phyloP scores from a whole-genome alignment of 768 basidiomycete genomes.

The Auriscalpium microsporum region DNA sequence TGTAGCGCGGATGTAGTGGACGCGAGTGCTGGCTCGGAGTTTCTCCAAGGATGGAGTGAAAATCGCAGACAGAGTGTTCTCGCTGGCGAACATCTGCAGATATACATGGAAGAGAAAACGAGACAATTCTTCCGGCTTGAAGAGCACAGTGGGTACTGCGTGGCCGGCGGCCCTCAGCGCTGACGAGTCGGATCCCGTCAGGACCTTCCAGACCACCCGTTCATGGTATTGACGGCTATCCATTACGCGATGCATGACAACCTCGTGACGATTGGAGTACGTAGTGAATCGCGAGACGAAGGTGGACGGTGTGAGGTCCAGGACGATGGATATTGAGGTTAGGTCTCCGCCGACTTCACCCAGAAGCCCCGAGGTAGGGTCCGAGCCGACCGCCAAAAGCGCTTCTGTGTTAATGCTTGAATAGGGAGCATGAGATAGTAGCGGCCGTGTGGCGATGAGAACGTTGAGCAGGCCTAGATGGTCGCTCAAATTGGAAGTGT shows the following conservation, averaged over 20 bases:
- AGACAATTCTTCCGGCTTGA: background rate
- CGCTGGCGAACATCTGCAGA: conserved; percentile 33
- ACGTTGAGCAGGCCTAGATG: conserved; percentile 40
- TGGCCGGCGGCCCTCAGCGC: background rate
- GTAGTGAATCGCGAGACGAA: background rate
- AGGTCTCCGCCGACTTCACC: background rate
- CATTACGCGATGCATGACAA: background rate
- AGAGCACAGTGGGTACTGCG: background rate
- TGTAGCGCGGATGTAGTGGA: conserved; percentile 41
- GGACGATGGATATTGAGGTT: background rate
- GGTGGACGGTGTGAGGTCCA: background rate
- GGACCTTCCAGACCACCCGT: background rate
- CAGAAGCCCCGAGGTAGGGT: conserved; percentile 20
- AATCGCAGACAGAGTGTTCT: conserved; percentile 20
- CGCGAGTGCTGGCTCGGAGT: conserved; percentile 15
- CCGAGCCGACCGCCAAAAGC: conserved; percentile 23
- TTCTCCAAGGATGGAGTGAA: background rate
- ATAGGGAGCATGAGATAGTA: conserved; percentile 24
- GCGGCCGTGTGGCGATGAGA: conserved; percentile 28
- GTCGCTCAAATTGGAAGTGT: conserved; percentile 42
- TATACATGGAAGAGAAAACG: background rate
- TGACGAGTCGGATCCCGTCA: background rate
- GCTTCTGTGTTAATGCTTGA: conserved; percentile 36
- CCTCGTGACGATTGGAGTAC: background rate
- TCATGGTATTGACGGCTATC: background rate